phyloP scores from a whole-genome alignment of 2,329 filamentous ascomycete genomes.

The Hymenotorrendiella dingleyae region DNA sequence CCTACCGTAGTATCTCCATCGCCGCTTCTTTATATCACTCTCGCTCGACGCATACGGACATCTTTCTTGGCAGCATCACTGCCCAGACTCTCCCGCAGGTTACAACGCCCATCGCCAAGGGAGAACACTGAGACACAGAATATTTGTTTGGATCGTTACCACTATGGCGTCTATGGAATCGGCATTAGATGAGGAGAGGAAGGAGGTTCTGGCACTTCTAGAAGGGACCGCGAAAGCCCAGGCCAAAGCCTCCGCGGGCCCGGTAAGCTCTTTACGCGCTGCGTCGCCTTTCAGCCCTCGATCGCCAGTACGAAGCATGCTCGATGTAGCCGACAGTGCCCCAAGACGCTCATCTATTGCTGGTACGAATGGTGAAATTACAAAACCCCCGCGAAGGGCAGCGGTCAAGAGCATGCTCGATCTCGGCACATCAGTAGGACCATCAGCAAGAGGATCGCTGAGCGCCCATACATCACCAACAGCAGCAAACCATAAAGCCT shows the following conservation, averaged over 20 bases:
- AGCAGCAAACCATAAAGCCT: slow-evolving; percentile 33
- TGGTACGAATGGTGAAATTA: slow-evolving; percentile 33
- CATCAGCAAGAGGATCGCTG: slow-evolving; percentile 34
- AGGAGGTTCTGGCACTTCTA: slow-evolving; percentile 64
- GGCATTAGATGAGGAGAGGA: slow-evolving; percentile 70
- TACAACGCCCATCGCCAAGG: slow-evolving; percentile 10
- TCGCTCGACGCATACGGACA: slow-evolving; percentile 1
- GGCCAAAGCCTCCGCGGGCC: slow-evolving; percentile 26
- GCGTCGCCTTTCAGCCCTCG: slow-evolving; percentile 51
- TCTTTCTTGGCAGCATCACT: slow-evolving; percentile 12
- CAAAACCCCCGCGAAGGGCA: slow-evolving; percentile 26
- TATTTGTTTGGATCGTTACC: slow-evolving; percentile 4
- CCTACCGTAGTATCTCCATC: slow-evolving; percentile 7
- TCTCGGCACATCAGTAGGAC: slow-evolving; percentile 31
- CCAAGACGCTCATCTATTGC: slow-evolving; percentile 23
- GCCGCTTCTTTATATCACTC: slow-evolving; percentile 9
- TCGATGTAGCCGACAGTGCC: slow-evolving; percentile 29
- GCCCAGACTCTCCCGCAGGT: slow-evolving; percentile 4
- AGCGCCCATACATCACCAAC: slow-evolving; percentile 45
- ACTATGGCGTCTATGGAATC: slow-evolving; percentile 58
- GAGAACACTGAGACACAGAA: slow-evolving; percentile 8
- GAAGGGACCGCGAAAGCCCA: slow-evolving; percentile 34
- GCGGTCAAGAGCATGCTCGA: slow-evolving; percentile 63
- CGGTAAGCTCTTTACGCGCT: slow-evolving; percentile 36
- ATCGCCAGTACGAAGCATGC: slow-evolving; percentile 62